These are phyloP conservation scores for Prasinococcaceae sp. DNA, from an alignment of 139 green algal genomes.

Conservation along the genomic window DNA sequence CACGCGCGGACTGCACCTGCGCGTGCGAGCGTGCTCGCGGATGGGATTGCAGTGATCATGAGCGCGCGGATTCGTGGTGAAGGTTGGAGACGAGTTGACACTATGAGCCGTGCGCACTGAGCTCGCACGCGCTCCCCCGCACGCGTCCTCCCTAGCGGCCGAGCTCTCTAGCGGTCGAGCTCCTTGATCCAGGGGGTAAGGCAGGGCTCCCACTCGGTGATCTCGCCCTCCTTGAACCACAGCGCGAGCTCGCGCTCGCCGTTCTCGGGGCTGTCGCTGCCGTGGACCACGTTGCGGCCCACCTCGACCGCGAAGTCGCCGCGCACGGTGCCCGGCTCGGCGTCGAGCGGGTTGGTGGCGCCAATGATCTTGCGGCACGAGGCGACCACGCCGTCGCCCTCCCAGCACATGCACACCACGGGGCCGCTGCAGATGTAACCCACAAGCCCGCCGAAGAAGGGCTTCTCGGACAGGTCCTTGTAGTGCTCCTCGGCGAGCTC, in stretches of 20 bases:
- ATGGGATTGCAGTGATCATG: too few species aligned
- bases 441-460: slow-evolving; percentile 79
- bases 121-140: too few species aligned
- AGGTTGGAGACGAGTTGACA: too few species aligned
- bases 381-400: slow-evolving; percentile 84
- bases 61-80: too few species aligned
- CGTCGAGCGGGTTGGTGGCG: slow-evolving; percentile 78
- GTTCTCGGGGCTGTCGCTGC: slow-evolving; percentile 75
- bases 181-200: slow-evolving; percentile 25
- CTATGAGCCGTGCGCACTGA: too few species aligned
- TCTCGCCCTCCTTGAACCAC: slow-evolving; percentile 53
- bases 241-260: slow-evolving; percentile 82
- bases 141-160: too few species aligned
- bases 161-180: too few species aligned
- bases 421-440: slow-evolving; percentile 87
- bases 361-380: slow-evolving; percentile 82
- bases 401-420: slow-evolving; percentile 88
- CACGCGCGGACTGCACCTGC: too few species aligned
- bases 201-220: slow-evolving; percentile 35
- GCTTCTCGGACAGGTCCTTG: slow-evolving; percentile 73
- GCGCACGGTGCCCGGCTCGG: slow-evolving; percentile 87
- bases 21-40: too few species aligned
- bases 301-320: slow-evolving; percentile 62
- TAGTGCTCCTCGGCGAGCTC: slow-evolving; percentile 60
- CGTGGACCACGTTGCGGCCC: slow-evolving; percentile 90